These are phyloP conservation scores for Lenwebbia sp. DNA, from an alignment of 345 rosid genomes.

Conservation along the genomic window DNA sequence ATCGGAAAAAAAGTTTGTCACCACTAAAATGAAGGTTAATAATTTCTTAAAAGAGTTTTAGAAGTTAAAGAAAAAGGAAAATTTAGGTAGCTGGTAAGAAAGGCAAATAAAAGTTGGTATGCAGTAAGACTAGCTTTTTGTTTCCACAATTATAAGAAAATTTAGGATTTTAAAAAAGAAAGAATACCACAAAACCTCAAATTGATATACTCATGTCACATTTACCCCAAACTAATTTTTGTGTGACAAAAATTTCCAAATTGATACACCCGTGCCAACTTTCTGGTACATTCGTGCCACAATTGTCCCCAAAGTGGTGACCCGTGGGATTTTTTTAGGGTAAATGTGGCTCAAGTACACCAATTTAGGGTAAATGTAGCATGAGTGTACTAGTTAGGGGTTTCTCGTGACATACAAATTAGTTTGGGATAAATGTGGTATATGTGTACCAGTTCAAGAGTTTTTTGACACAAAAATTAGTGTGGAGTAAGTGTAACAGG, in stretches of 20 bases:
- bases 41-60: background rate
- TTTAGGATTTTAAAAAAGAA: background rate
- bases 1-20: background rate
- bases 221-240: background rate
- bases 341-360: background rate
- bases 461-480: background rate
- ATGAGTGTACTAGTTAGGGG: rapidly evolving
- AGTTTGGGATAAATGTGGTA: too few relatives aligned
- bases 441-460: background rate
- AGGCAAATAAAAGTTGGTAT: background rate
- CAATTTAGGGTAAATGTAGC: rapidly evolving
- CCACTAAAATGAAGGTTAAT: background rate
- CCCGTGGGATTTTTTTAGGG: background rate
- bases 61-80: background rate
- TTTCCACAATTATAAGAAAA: background rate
- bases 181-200: background rate
- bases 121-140: background rate
- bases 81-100: background rate
- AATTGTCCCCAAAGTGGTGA: background rate
- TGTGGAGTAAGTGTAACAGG: background rate
- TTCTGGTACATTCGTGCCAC: background rate
- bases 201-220: rapidly evolving
- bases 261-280: background rate
- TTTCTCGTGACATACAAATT: too few relatives aligned
- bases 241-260: background rate